Conservation (phyloP, 176 grass and related monocot genomes). For the Carex parvula region DNA sequence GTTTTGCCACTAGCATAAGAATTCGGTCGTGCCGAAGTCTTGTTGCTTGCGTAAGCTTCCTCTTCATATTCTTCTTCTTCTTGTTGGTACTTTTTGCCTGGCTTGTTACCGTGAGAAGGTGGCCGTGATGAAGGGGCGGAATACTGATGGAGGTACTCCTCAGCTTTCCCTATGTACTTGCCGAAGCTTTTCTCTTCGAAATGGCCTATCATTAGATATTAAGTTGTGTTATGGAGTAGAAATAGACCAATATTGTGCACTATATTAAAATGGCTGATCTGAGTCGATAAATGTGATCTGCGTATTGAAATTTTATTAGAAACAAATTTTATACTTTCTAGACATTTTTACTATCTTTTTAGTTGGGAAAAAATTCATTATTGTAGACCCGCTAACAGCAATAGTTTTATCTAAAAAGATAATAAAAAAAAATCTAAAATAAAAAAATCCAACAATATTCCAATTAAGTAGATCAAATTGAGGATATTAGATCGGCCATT, state of each 20-base stretch:
- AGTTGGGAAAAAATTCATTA: not conserved
- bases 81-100: not conserved
- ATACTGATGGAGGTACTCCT: conserved; percentile 26
- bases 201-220: not conserved
- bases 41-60: not conserved
- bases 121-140: not conserved
- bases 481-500: not conserved
- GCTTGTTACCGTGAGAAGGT: not conserved
- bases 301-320: not conserved
- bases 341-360: not conserved
- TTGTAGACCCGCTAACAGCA: not conserved
- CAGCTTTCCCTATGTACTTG: conserved; percentile 25
- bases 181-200: conserved; percentile 24
- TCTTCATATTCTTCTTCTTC: conserved; percentile 3
- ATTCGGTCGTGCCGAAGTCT: not conserved
- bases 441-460: not conserved
- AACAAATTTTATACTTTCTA: not conserved
- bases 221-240: not conserved
- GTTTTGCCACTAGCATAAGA: conserved; percentile 10
- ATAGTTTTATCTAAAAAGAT: not conserved
- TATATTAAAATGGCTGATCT: not conserved
- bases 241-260: not conserved
- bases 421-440: not conserved
- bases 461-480: not conserved
- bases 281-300: not conserved